A percentile compares a stretch with the other conserved stretches of the same genome.
phyloP scores from a whole-genome alignment of 2,329 filamentous ascomycete species.

The Arthrobotrys entomopaga region DNA sequence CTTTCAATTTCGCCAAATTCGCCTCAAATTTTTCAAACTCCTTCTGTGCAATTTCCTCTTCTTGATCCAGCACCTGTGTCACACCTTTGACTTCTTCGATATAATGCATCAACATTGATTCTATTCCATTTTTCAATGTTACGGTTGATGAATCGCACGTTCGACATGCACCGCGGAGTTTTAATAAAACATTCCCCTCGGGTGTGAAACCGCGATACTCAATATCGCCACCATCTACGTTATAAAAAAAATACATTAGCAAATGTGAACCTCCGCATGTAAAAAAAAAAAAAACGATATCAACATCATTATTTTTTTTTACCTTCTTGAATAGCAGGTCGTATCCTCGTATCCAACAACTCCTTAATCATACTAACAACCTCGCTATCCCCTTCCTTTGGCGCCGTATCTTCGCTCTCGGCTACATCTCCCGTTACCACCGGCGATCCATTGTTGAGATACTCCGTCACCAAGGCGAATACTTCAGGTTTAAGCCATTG shows the following conservation, averaged over 20 bases:
- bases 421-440: constrained; percentile 73
- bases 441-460: constrained; percentile 81
- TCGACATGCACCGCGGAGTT: constrained; percentile 89
- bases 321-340: constrained; percentile 89
- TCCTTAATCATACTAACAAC: constrained; percentile 99
- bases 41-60: constrained; percentile 84
- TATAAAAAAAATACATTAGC: background rate
- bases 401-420: constrained; percentile 63
- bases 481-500: constrained; percentile 94
- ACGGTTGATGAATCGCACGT: constrained; percentile 98
- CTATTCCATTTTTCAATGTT: constrained; percentile 96
- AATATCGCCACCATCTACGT: constrained; percentile 88
- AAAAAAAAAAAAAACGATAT: too few species aligned
- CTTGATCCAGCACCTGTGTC: constrained; percentile 86
- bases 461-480: constrained; percentile 93
- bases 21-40: constrained; percentile 97
- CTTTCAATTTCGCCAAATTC: constrained; percentile 73
- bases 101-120: constrained; percentile 98
- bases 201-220: constrained; percentile 83
- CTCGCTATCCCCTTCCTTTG: constrained; percentile 77
- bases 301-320: constrained; percentile 2
- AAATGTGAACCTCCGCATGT: background rate
- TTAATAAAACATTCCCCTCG: constrained; percentile 83
- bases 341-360: constrained; percentile 90
- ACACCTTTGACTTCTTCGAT: constrained; percentile 96